Conservation (phyloP, 805 yeast genomes). For the Candida xyloterini region DNA sequence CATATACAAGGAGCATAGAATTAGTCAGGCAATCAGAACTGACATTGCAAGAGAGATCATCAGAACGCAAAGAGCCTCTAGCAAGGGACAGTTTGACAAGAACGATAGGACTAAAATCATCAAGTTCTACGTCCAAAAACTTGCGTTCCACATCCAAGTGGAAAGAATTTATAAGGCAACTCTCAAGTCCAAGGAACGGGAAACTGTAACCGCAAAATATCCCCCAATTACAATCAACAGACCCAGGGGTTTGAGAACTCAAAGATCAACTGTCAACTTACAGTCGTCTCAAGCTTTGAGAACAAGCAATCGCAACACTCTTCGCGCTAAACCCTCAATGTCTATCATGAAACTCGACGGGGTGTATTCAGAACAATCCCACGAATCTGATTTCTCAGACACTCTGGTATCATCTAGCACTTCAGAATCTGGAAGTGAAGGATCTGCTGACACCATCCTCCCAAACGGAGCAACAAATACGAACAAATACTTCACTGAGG, state of each 20-base stretch:
- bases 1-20: conserved; percentile 55
- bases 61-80: conserved; percentile 16
- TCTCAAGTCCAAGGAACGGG: conserved; percentile 25
- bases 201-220: conserved; percentile 1
- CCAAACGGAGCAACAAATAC: conserved; percentile 13
- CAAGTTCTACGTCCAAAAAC: conserved; percentile 41
- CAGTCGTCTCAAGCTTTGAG: neutral
- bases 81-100: conserved; percentile 26
- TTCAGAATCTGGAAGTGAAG: conserved; percentile 10
- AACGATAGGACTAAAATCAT: conserved; percentile 47
- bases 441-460: conserved; percentile 5
- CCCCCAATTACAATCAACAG: conserved; percentile 4
- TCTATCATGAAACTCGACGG: conserved; percentile 25
- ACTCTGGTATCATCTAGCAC: conserved; percentile 14
- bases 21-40: conserved; percentile 38
- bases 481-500: conserved; percentile 20
- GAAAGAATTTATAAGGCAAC: conserved; percentile 57
- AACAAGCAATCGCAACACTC: conserved; percentile 10
- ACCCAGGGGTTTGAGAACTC: conserved; percentile 15
- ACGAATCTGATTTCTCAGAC: conserved; percentile 14
- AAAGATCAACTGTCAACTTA: conserved; percentile 13
- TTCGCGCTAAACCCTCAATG: conserved; percentile 25
- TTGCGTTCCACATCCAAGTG: conserved; percentile 65
- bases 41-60: conserved; percentile 38
- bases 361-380: conserved; percentile 8